Evolutionary conservation across 768 basidiomycete genomes (phyloP).

Genomic region (Cyclocybe cylindracea): DNA sequence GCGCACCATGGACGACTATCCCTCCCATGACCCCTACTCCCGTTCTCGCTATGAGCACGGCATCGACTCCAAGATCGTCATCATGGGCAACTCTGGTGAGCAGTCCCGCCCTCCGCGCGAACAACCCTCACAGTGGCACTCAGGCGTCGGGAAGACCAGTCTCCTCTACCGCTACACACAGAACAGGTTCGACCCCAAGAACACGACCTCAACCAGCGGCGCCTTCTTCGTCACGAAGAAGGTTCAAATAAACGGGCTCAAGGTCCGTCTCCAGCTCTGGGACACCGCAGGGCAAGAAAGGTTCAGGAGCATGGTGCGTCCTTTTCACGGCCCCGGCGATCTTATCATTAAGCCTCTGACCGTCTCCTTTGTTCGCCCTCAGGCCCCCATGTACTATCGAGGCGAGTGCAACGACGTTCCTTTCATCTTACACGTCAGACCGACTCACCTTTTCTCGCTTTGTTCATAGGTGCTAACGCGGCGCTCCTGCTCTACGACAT

Average conservation of each 20-base stretch:
- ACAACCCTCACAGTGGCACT: conserved; percentile 6
- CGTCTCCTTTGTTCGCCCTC: conserved; percentile 14
- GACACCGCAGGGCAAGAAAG: conserved; percentile 94
- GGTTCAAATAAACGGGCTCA: conserved; percentile 79
- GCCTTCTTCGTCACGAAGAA: conserved; percentile 96
- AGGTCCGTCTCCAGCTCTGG: conserved; percentile 88
- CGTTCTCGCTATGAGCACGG: conserved; percentile 76
- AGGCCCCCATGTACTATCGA: conserved; percentile 98
- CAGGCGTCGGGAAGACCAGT: conserved; percentile 92
- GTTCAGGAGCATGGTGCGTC: conserved; percentile 83
- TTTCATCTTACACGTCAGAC: conserved; percentile 16
- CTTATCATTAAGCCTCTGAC: conserved; percentile 12
- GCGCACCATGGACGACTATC: conserved; percentile 49
- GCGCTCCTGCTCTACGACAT: conserved; percentile 95
- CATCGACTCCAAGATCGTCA: conserved; percentile 93
- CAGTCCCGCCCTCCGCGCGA: conserved; percentile 2
- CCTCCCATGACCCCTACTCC: conserved; percentile 64
- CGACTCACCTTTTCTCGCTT: conserved; percentile 11
- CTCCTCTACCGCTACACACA: conserved; percentile 89
- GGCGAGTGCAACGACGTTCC: conserved; percentile 29
- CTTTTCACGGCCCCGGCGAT: conserved; percentile 14
- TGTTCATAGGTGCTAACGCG: conserved; percentile 75
- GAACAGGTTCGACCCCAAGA: conserved; percentile 86
- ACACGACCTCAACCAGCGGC: conserved; percentile 88
- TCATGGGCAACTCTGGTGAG: conserved; percentile 79